phyloP scores from a whole-genome alignment of 768 basidiomycete species.

The Suillus placidus region DNA sequence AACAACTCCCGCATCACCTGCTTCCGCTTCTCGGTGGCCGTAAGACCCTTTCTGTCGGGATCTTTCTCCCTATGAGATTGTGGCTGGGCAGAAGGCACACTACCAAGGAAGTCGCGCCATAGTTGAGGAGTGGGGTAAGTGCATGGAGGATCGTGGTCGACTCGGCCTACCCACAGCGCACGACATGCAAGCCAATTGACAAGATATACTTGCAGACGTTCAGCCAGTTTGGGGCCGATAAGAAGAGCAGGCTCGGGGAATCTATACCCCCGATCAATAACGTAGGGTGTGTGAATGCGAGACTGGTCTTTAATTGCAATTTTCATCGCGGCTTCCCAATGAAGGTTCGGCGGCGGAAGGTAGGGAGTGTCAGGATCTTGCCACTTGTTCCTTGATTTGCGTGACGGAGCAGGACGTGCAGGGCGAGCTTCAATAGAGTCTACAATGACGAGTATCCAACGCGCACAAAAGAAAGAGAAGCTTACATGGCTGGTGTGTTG shows the following conservation, averaged over 20 bases:
- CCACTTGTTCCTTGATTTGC: conserved; percentile 1
- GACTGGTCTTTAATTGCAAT: neutral
- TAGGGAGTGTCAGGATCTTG: neutral
- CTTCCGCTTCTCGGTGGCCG: neutral
- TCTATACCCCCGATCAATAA: conserved; percentile 2
- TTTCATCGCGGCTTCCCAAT: conserved; percentile 4
- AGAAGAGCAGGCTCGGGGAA: conserved; percentile 2
- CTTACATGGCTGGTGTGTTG: neutral
- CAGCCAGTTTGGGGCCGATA: neutral
- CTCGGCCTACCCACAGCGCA: neutral
- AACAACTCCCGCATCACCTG: conserved; percentile 6
- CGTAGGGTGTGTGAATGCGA: neutral
- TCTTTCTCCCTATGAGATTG: neutral
- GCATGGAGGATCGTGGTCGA: neutral
- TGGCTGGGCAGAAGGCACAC: neutral
- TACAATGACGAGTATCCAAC: neutral
- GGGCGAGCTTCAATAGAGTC: neutral
- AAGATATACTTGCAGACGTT: neutral
- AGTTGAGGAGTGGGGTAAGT: conserved; percentile 8
- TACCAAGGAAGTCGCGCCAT: conserved; percentile 3
- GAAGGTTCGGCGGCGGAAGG: neutral
- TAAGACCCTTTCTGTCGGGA: neutral
- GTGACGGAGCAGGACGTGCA: neutral
- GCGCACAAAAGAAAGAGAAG: neutral
- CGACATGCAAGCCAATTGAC: conserved; percentile 8